Evolutionary conservation across 2,329 filamentous ascomycete genomes (phyloP).

Genomic region (Aspergillus phoenicis): DNA sequence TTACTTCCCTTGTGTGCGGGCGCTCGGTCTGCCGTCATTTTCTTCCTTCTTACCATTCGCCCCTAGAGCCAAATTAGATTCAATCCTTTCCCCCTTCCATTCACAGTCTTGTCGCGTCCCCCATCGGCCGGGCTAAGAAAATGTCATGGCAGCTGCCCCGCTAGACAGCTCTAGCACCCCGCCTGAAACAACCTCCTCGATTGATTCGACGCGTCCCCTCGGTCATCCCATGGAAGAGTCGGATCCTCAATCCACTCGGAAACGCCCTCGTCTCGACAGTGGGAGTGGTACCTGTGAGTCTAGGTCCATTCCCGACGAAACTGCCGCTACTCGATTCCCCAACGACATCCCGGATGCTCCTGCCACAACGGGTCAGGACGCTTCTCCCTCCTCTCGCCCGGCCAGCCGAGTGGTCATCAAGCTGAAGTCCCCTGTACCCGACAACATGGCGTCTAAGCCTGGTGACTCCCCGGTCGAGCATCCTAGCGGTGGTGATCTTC

Average conservation of each 20-base stretch:
- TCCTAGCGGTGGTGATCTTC: slow-evolving; percentile 17
- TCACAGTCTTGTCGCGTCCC: not conserved
- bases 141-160: slow-evolving; percentile 51
- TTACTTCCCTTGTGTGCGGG: not conserved
- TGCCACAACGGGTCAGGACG: slow-evolving; percentile 32
- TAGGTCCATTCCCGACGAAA: slow-evolving; percentile 35
- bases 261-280: slow-evolving; percentile 53
- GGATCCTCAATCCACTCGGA: slow-evolving; percentile 43
- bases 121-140: slow-evolving; percentile 28
- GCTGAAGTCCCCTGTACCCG: slow-evolving; percentile 41
- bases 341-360: slow-evolving; percentile 30
- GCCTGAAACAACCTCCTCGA: slow-evolving; percentile 35
- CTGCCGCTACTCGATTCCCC: slow-evolving; percentile 20
- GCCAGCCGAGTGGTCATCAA: slow-evolving; percentile 53
- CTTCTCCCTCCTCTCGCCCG: slow-evolving; percentile 36
- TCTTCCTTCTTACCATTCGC: not conserved
- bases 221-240: slow-evolving; percentile 46
- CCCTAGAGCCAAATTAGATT: not conserved
- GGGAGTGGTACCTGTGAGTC: slow-evolving; percentile 40
- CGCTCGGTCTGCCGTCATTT: not conserved
- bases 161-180: slow-evolving; percentile 49
- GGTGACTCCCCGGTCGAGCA: slow-evolving; percentile 20
- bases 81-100: slow-evolving; percentile 1
- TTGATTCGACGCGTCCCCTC: slow-evolving; percentile 33
- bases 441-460: slow-evolving; percentile 19